Evolutionary conservation across 2,329 filamentous ascomycete species (phyloP), one percentile per base, ranked within the genome.

Genomic region (Blumeria graminis): DNA sequence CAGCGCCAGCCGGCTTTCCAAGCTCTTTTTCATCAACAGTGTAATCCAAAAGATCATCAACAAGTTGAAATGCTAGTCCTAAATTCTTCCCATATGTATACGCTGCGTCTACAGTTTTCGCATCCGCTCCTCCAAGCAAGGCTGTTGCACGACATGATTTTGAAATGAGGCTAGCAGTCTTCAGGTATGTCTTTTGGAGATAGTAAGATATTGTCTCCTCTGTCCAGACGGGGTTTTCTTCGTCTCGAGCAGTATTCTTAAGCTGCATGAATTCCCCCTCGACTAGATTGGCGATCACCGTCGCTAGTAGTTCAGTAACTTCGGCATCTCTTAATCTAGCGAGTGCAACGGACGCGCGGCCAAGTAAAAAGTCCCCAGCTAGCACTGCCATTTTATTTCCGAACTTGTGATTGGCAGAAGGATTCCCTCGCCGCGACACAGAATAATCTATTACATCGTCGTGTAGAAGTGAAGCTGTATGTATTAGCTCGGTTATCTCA

Each of bases 251-350:
- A 1, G 92, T 96, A 70, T 98, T 98, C 72, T 94, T 93, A 63
- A 98, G 74, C 73, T 98, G 92, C 92, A 98, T 98, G 72, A 98
- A 96, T 70, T 98, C 92, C 66, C 92, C 92, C 71, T 98, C 92
- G 18, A 98, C 89, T 32, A 98, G 74, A 68, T 98, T 98, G 48
- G 92, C 90, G 63, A 98, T 96, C 45, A 96, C 92, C 0, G 90
- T 96, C 3, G 92, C 88, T 34, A 98, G 73, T 7, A 98, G 76
- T 71, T 98, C 92, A 8, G 88, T 87, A 2, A 98, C 92, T 69
- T 98, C 92, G 46, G 89, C 84, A 66, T 98, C 87, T 35, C 90
- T 80, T 58, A 98, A 72, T 45, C 92, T 81, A 13, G 92, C 92
- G 45, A 98, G 76, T 6, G 90, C 90, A 6, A 96, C 89, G 0